Evolutionary conservation across 225 moss, liverwort and hornwort species (phyloP), one percentile per base, ranked within the genome.

Genomic region (Climacium dendroides): DNA sequence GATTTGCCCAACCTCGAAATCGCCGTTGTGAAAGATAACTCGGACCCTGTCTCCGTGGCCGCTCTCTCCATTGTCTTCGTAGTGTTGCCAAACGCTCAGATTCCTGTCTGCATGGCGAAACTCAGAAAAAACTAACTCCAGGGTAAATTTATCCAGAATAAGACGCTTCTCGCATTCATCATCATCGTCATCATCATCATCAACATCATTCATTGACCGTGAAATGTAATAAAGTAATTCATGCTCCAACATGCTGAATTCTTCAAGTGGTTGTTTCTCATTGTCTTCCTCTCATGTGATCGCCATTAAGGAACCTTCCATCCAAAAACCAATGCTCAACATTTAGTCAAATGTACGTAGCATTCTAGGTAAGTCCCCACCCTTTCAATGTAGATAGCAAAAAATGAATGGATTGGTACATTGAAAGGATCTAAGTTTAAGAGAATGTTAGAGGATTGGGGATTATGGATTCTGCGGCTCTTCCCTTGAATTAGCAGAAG

Each of bases 11-110:
- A 23, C 80, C 45, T 94, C 75, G 50, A 88, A 60, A 82, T 91
- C 48, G 79, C 91, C 6, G 18, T 94, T 26, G 57, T 79, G 37
- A 87, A 62, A 41, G 85, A 87, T 5, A 92, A 90, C 54, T 81
- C 80, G 6, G 76, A 67, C 24, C 87, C 91, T 47, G 82, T 94
- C 15, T 45, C 55, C 17, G 90, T 92, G 11, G 78, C 84, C 22
- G 74, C 88, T 23, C 82, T 86, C 60, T 92, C 94, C 35, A 92
- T 94, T 43, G 88, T 86, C 60, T 94, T 94, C 41, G 90, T 88
- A 19, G 88, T 86, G 29, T 75, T 94, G 71, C 87, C 85, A 59
- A 85, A 92, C 67, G 90, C 94, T 45, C 60, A 82, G 15, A 53
- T 89, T 70, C 87, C 85, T 43, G 70, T 89, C 82, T 93, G 93